Conservation (phyloP, 345 rosid genomes). For the Gossypium turneri region DNA sequence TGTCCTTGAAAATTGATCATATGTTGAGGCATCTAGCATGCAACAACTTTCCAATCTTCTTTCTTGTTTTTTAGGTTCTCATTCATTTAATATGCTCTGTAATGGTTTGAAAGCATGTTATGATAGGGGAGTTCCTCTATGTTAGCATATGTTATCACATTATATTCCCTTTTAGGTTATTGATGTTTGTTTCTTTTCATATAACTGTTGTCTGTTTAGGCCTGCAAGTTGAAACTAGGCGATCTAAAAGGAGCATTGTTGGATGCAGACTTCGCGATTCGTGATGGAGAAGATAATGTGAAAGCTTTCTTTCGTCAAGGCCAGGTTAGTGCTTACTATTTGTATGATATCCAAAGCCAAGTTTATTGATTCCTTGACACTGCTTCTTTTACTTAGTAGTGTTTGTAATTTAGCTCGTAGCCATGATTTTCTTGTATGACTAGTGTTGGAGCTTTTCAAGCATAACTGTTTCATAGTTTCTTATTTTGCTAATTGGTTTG, state of each 20-base stretch:
- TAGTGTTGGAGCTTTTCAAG: not conserved
- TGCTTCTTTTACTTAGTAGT: not conserved
- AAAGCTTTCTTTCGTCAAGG: constrained; percentile 73
- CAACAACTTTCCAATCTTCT: not conserved
- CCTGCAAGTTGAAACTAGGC: constrained; percentile 53
- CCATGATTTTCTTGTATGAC: not conserved
- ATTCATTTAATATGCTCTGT: not conserved
- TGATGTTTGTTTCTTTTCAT: not conserved
- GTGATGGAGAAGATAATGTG: constrained; percentile 54
- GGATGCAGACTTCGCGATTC: constrained; percentile 57
- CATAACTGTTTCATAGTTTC: not conserved
- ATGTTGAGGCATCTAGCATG: constrained; percentile 1
- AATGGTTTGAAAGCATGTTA: not conserved
- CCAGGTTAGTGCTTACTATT: constrained; percentile 39
- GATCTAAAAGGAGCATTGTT: constrained; percentile 57
- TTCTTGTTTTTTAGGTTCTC: not conserved
- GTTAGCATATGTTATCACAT: not conserved
- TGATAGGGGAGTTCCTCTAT: not conserved
- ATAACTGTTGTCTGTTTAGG: constrained; percentile 26
- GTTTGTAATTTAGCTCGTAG: not conserved
- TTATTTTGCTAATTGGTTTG: not conserved
- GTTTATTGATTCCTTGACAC: not conserved
- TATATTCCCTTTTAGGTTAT: not conserved
- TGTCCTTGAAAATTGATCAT: not conserved
- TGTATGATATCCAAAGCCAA: not conserved